Base-by-base conservation (phyloP, 306 rosid species). In the Echinosophora koreensis region DNA sequence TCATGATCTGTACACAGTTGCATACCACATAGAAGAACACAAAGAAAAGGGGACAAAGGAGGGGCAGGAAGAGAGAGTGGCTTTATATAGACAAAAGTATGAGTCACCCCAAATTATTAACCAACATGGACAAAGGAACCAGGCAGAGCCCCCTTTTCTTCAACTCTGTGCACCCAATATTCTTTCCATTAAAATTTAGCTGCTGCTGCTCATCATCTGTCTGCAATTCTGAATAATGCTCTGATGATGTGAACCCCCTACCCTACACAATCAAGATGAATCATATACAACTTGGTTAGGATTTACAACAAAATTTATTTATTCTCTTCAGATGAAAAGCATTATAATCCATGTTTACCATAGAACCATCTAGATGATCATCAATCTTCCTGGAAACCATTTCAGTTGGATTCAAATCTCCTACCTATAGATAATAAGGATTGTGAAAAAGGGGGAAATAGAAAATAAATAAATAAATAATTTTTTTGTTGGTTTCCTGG, bases 121-220 rank as follows among this genome's bases (percentile, higher is more conserved):
- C 83, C 68, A 94, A 81, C 91, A 83, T 80, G 71, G 97, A 87
- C 81, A 92, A 57, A 75, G 97, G 96, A 87, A 92, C 92, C 89
- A 92, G 65, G 54, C 93, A 89, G 76, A 90, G 73, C 60, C 97
- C 97, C 67, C 87, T 92, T 78, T 87, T 84, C 86, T 87, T 86
- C 80, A 95, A 85, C 17, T 87, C 93, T 42, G 82, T 69, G 86
- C 76, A 88, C 13, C 81, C 87, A 42, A 52, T 71, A 32, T 66
- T 78, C 67, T 81, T 83, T 61, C 82, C 88, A 65, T 65, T 44
- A 35, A 66, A 71, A 46, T 71, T 39, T 50, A 66, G 42, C 62
- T 55, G 50, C 10, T 44, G 72, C 65, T 76, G 81, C 69, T 73
- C 70, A 59, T 69, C 85, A 50, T 76, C 87, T 55, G 8, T 71